Conservation (phyloP, 78 protist genomes). For the Chrysochromulina parva region DNA sequence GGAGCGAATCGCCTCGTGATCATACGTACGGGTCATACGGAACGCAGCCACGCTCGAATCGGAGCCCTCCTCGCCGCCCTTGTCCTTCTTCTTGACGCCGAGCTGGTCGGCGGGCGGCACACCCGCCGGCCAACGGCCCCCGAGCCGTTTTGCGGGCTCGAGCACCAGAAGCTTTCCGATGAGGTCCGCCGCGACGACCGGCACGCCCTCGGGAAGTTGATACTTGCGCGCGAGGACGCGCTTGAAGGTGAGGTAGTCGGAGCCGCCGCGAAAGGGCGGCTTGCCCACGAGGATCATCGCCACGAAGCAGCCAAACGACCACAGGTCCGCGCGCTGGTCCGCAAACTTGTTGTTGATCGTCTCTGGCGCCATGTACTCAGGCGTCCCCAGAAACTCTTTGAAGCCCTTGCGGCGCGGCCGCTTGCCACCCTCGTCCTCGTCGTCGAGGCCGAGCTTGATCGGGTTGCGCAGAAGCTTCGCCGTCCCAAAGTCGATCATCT, state of each 20-base stretch:
- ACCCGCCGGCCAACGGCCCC: neutral
- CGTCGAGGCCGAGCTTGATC: neutral
- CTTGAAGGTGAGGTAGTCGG: conserved; percentile 8
- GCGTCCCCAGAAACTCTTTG: conserved; percentile 9
- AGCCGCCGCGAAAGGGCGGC: neutral
- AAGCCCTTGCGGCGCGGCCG: neutral
- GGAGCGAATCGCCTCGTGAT: too few relatives aligned
- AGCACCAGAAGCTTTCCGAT: neutral
- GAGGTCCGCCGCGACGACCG: neutral
- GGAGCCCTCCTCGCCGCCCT: too few relatives aligned
- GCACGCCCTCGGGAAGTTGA: neutral
- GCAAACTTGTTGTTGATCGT: conserved; percentile 19
- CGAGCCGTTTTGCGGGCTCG: neutral
- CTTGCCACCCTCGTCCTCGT: neutral
- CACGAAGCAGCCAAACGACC: neutral
- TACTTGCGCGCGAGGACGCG: neutral
- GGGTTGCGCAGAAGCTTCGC: neutral
- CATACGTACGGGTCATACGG: too few relatives aligned
- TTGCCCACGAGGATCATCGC: neutral
- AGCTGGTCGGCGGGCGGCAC: too few relatives aligned
- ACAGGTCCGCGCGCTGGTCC: neutral
- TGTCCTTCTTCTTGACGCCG: too few relatives aligned
- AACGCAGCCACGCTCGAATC: too few relatives aligned
- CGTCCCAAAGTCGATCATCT: conserved; percentile 21
- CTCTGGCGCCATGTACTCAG: conserved; percentile 17